Conservation (phyloP, 2,329 filamentous ascomycete species). For the Beauveria asiatica region DNA sequence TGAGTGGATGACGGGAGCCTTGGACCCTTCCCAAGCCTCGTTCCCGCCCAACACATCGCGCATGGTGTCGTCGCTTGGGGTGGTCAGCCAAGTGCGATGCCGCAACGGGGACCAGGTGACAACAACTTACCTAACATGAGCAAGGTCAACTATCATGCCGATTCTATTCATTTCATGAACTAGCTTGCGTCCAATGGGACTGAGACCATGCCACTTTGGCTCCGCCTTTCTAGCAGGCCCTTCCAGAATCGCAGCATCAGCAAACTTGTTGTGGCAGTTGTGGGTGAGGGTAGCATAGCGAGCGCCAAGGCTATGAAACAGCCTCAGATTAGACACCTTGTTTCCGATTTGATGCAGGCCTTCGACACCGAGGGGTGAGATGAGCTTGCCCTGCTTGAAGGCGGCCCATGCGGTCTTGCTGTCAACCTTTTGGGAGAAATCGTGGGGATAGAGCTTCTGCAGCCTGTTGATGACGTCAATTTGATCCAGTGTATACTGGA, state of each 20-base stretch:
- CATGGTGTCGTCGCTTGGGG: conserved; percentile 64
- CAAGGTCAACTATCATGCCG: conserved; percentile 87
- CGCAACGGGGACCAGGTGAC: no score
- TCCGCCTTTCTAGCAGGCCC: conserved; percentile 40
- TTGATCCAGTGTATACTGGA: conserved; percentile 62
- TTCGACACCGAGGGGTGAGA: conserved; percentile 74
- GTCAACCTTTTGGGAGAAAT: conserved; percentile 58
- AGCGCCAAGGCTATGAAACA: conserved; percentile 70
- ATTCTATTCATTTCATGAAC: conserved; percentile 88
- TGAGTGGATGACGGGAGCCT: conserved; percentile 79
- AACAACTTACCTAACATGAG: conserved; percentile 48
- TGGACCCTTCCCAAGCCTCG: conserved; percentile 59
- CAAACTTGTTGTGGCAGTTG: conserved; percentile 87
- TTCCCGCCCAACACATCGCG: conserved; percentile 64
- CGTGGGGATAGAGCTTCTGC: conserved; percentile 51
- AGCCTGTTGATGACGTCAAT: conserved; percentile 65
- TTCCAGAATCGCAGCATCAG: conserved; percentile 68
- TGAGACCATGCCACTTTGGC: conserved; percentile 65
- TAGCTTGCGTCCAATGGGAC: conserved; percentile 56
- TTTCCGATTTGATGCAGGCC: conserved; percentile 93
- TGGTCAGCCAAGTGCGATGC: not conserved
- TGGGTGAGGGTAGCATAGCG: conserved; percentile 85
- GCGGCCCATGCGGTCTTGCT: conserved; percentile 53
- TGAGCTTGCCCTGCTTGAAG: conserved; percentile 54
- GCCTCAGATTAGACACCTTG: conserved; percentile 63